A percentile compares a stretch with the other conserved stretches of the same genome.
Conservation (phyloP, 768 basidiomycete genomes). For the Panaeolus cyanescens region DNA sequence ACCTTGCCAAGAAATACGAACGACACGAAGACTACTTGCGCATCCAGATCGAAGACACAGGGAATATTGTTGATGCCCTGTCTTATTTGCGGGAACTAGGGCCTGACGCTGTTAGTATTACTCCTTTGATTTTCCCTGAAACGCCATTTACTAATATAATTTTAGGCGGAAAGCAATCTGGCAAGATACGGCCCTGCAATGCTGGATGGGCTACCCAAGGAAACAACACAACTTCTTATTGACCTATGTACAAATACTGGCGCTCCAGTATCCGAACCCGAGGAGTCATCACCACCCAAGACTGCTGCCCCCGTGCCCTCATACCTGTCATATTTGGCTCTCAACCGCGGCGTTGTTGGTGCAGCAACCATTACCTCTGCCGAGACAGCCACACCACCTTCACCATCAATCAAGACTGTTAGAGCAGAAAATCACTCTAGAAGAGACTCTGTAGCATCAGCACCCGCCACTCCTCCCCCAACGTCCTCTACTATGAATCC, state of each 20-base stretch:
- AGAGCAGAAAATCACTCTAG: slow-evolving; percentile 38
- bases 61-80: slow-evolving; percentile 79
- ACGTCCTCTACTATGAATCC: slow-evolving; percentile 23
- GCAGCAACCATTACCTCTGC: slow-evolving; percentile 40
- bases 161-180: slow-evolving; percentile 82
- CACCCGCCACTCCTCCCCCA: slow-evolving; percentile 37
- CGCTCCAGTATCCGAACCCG: slow-evolving; percentile 38
- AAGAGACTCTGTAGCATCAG: slow-evolving; percentile 32
- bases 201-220: slow-evolving; percentile 78
- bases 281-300: slow-evolving; percentile 20
- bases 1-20: slow-evolving; percentile 89
- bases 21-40: slow-evolving; percentile 91
- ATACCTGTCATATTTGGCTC: slow-evolving; percentile 79
- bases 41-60: slow-evolving; percentile 93
- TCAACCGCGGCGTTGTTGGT: slow-evolving; percentile 54
- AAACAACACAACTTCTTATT: slow-evolving; percentile 89
- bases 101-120: slow-evolving; percentile 66
- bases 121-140: neutral
- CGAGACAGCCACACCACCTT: slow-evolving; percentile 39
- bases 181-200: slow-evolving; percentile 88
- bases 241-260: slow-evolving; percentile 83
- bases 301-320: slow-evolving; percentile 46
- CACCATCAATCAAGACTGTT: slow-evolving; percentile 50
- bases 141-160: neutral
- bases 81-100: slow-evolving; percentile 79